Evolutionary conservation across 2,329 filamentous ascomycete species (phyloP).

Genomic region (Alternaria viburni): DNA sequence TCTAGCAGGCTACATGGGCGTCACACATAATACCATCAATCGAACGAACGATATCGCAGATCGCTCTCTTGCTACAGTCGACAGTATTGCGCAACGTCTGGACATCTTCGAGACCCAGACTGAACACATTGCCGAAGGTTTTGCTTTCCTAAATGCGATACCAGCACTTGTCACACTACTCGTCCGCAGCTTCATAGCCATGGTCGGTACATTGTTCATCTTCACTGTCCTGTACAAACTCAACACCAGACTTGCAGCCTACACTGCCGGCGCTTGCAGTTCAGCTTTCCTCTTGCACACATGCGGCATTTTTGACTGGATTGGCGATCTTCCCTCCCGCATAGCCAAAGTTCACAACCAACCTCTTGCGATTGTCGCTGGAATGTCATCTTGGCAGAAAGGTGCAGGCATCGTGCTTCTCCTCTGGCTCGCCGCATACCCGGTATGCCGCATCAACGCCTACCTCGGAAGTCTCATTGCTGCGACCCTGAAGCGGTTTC

Average conservation of each 20-base stretch:
- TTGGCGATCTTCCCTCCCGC: slow-evolving; percentile 1
- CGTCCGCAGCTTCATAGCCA: slow-evolving; percentile 11
- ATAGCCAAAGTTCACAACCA: background rate
- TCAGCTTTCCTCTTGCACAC: slow-evolving; percentile 23
- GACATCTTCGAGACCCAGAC: slow-evolving; percentile 26
- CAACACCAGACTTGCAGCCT: slow-evolving; percentile 22
- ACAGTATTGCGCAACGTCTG: slow-evolving; percentile 25
- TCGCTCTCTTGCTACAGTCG: slow-evolving; percentile 19
- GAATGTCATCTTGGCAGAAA: slow-evolving; percentile 23
- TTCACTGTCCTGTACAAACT: slow-evolving; percentile 22
- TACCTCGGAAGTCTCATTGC: slow-evolving; percentile 14
- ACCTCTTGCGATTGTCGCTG: background rate
- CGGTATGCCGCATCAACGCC: slow-evolving; percentile 20
- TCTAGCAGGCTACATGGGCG: slow-evolving; percentile 19
- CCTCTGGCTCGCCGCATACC: slow-evolving; percentile 28
- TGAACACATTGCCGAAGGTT: slow-evolving; percentile 27
- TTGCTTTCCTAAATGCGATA: slow-evolving; percentile 29
- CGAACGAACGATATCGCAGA: slow-evolving; percentile 18
- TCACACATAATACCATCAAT: slow-evolving; percentile 15
- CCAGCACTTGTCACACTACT: slow-evolving; percentile 16
- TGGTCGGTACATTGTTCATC: slow-evolving; percentile 12
- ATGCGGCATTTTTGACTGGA: slow-evolving; percentile 20
- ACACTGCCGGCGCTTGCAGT: slow-evolving; percentile 23
- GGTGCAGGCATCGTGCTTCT: slow-evolving; percentile 14
- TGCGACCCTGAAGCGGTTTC: background rate